These are phyloP conservation scores for Fraxinus albicans DNA, from an alignment of 305 asterid species.

Conservation along the genomic window DNA sequence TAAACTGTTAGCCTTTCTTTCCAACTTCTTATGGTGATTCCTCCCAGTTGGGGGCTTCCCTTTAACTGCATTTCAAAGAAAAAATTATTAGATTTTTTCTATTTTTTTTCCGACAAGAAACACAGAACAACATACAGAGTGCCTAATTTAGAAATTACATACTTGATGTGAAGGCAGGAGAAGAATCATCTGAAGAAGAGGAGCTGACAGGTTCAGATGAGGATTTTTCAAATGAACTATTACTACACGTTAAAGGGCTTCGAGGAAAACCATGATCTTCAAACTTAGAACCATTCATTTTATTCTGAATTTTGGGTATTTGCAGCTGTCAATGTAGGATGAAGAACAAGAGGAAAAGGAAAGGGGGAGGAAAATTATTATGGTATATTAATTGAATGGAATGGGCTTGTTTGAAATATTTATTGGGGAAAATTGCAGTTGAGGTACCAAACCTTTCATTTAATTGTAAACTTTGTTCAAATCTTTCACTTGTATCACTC, in stretches of 20 bases:
- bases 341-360: constrained; percentile 7
- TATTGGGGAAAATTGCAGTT: too few relatives aligned
- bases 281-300: constrained; percentile 23
- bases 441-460: too few relatives aligned
- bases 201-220: constrained; percentile 37
- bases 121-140: background rate
- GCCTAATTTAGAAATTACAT: background rate
- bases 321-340: background rate
- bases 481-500: too few relatives aligned
- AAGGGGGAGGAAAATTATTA: constrained; percentile 17
- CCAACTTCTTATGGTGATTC: constrained; percentile 33
- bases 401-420: constrained; percentile 23
- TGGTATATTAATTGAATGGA: background rate
- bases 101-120: background rate
- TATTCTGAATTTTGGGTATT: background rate
- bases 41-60: constrained; percentile 23
- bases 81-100: background rate
- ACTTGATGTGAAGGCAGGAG: constrained; percentile 3
- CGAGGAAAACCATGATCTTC: constrained; percentile 22
- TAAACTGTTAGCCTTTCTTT: constrained; percentile 46
- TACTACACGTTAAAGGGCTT: constrained; percentile 17
- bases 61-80: constrained; percentile 34
- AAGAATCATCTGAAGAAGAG: constrained; percentile 5
- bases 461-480: too few relatives aligned
- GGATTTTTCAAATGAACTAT: constrained; percentile 17